Conservation (phyloP, 345 rosid genomes). For the Atalantia buxifolia region DNA sequence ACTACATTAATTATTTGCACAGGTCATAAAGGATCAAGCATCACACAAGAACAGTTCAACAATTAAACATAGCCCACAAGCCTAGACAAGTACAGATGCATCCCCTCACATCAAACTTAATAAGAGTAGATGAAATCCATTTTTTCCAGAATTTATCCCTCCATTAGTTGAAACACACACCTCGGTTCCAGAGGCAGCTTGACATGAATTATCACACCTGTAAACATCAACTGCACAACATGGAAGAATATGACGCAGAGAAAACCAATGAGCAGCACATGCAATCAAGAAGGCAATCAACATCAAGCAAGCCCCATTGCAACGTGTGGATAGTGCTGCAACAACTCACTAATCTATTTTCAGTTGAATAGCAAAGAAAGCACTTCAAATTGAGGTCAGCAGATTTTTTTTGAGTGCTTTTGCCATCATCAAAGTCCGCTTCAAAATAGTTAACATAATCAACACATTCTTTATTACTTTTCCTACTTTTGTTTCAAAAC, state of each 20-base stretch:
- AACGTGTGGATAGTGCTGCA: neutral
- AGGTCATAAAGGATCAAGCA: neutral
- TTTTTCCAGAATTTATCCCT: neutral
- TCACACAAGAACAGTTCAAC: neutral
- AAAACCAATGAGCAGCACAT: neutral
- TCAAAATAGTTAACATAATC: neutral
- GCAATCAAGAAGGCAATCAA: neutral
- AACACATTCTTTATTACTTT: too few relatives aligned
- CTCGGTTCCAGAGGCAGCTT: neutral
- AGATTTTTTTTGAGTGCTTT: neutral
- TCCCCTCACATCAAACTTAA: neutral
- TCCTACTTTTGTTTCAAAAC: too few relatives aligned
- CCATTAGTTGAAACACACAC: neutral
- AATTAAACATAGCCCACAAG: neutral
- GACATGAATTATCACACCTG: neutral
- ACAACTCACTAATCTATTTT: neutral
- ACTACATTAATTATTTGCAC: neutral
- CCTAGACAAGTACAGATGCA: neutral
- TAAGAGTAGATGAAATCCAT: neutral
- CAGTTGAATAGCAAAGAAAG: neutral
- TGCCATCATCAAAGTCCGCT: neutral
- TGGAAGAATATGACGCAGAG: neutral
- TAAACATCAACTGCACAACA: neutral
- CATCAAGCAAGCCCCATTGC: neutral
- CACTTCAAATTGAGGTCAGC: neutral